Evolutionary conservation across 345 rosid genomes (phyloP), one percentile per base, ranked within the genome.

Genomic region (Anacardium occidentale): DNA sequence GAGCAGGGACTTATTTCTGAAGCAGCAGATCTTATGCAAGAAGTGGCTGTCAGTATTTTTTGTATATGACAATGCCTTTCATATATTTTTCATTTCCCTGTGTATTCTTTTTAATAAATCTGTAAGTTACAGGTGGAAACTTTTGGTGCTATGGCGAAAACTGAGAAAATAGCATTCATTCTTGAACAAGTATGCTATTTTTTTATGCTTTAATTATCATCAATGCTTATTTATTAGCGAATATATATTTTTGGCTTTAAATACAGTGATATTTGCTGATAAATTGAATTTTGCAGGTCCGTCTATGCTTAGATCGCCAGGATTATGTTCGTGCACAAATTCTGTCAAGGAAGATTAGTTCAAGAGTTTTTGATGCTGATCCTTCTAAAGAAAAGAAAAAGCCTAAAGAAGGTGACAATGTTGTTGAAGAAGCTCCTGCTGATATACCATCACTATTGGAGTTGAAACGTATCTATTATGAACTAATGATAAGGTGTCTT

Each of bases 11-110:
- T 79, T 54, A 83, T 90, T 29, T 95, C 94, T 37, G 98, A 94
- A 86, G 98, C 98, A 78, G 99, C 99, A 22, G 96, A 92, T 84
- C 82, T 90, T 64, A 92, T 92, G 97, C 99, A 95, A 84, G 99
- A 90, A 88, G 91, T 95, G 79, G 99, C 99, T 42, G 98, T 95
- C 68, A 75, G 92, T 79, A 71, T 67, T 54, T 42, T 34, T 42
- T 66, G 20, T 53, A 7, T 47, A 61, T 44, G 24, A 21, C 64
- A 15, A 22, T 66, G 32, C 7, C 40, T 69, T 62, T 13, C n/a
- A 1, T 54, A 59, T 54, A 34, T 40, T 0, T 20, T 47, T 20
- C 1, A 13, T 53, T 18, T 13, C 13, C 42, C 44, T 10, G n/a
- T 14, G 34, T 24, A 4, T 66, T 61, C 14, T 67, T 52, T 62